These are phyloP conservation scores for Dictyostelium brefeldianum DNA, from an alignment of 78 protist genomes.

Conservation along the genomic window DNA sequence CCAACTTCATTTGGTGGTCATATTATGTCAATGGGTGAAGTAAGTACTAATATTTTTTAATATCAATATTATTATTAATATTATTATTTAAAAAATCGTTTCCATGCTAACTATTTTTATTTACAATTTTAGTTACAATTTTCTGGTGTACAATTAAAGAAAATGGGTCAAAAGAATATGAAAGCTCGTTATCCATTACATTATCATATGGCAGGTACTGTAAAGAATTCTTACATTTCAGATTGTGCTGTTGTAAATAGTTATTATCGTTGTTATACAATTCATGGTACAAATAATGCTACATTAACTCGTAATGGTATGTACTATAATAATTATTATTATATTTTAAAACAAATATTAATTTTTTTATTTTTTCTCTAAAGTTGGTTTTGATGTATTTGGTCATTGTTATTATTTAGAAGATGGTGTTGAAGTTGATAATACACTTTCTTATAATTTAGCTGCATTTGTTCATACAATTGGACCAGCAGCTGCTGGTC, in stretches of 20 bases:
- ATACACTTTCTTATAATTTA: constrained; percentile 76
- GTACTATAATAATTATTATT: too few species aligned
- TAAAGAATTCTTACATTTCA: constrained; percentile 3
- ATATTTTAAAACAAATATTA: too few species aligned
- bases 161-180: constrained; percentile 86
- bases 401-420: constrained; percentile 89
- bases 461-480: constrained; percentile 84
- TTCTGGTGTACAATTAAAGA: constrained; percentile 53
- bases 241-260: constrained; percentile 60
- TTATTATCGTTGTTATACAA: constrained; percentile 75
- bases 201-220: constrained; percentile 66
- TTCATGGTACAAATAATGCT: constrained; percentile 84
- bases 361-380: too few species aligned
- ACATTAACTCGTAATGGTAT: constrained; percentile 24
- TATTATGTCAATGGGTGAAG: too few species aligned
- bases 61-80: too few species aligned
- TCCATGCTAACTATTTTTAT: too few species aligned
- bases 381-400: constrained; percentile 74
- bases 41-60: too few species aligned
- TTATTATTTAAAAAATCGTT: too few species aligned
- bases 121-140: constrained; percentile 54
- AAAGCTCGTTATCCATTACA: constrained; percentile 89
- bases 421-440: constrained; percentile 87
- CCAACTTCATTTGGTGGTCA: constrained; percentile 62
- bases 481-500: constrained; percentile 76